Conservation (phyloP, 495 filamentous ascomycete species). For the Lineolata rhizophorae region DNA sequence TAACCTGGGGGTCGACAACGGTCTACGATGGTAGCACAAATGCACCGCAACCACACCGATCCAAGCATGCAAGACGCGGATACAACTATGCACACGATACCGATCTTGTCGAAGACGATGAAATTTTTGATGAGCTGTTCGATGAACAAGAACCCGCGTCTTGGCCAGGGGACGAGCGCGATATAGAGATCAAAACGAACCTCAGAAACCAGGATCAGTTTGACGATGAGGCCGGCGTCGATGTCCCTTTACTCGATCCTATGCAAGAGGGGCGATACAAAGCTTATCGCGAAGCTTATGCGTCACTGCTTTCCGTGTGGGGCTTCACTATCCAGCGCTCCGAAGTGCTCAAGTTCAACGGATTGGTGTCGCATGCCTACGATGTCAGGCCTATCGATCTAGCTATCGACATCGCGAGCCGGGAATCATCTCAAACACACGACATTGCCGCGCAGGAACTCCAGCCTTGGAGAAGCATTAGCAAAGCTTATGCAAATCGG, state of each 20-base stretch:
- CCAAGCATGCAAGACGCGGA: constrained; percentile 2
- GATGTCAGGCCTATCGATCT: too few species aligned
- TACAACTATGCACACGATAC: constrained; percentile 5
- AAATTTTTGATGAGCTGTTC: constrained; percentile 4
- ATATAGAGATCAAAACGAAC: constrained; percentile 28
- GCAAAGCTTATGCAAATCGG: too few species aligned
- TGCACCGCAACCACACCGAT: constrained; percentile 1
- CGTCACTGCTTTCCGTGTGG: constrained; percentile 66
- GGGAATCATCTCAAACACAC: too few species aligned
- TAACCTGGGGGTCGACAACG: constrained; percentile 45
- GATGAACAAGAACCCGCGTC: constrained; percentile 20
- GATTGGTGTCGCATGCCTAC: constrained; percentile 21
- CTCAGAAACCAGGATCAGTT: constrained; percentile 61
- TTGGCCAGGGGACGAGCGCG: constrained; percentile 12
- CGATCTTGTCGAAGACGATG: constrained; percentile 9
- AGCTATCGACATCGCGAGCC: too few species aligned
- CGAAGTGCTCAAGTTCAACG: constrained; percentile 71
- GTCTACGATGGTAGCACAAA: constrained; percentile 23
- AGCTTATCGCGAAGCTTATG: constrained; percentile 59
- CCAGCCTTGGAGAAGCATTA: too few species aligned
- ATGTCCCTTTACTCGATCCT: constrained; percentile 45
- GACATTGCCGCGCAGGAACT: too few species aligned
- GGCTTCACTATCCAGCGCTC: constrained; percentile 48
- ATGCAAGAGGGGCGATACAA: constrained; percentile 34
- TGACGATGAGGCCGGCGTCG: constrained; percentile 50